Percentiles rank a stretch among this genome's conserved stretches.
phyloP scores from a whole-genome alignment of 257 asterid genomes.

The Craterostigma plantagineum region DNA sequence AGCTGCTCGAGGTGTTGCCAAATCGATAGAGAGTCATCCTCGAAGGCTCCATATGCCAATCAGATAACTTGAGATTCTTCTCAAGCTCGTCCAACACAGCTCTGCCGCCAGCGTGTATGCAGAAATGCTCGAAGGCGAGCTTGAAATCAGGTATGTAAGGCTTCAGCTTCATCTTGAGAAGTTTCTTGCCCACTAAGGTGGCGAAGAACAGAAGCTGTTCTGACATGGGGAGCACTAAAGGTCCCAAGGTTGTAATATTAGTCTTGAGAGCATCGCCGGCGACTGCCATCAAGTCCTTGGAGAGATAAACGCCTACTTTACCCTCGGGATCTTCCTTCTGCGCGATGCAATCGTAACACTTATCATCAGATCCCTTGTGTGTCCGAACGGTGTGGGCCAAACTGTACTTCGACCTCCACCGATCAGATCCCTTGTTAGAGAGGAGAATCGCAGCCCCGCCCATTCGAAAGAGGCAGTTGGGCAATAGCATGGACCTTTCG shows the following conservation, averaged over 20 bases:
- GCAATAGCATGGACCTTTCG: constrained; percentile 37
- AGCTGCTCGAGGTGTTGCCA: constrained; percentile 79
- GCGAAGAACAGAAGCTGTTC: constrained; percentile 63
- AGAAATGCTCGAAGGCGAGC: constrained; percentile 68
- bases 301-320: constrained; percentile 43
- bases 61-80: constrained; percentile 50
- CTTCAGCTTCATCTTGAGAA: constrained; percentile 50
- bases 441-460: constrained; percentile 50
- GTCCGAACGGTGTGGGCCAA: constrained; percentile 66
- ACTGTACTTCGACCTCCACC: constrained; percentile 38
- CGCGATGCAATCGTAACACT: constrained; percentile 52
- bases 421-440: constrained; percentile 47
- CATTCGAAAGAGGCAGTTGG: constrained; percentile 41
- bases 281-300: constrained; percentile 64
- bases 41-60: constrained; percentile 79
- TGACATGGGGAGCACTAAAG: constrained; percentile 66
- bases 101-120: constrained; percentile 83
- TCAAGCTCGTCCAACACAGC: constrained; percentile 71
- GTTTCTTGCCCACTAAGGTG: constrained; percentile 38
- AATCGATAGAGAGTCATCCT: constrained; percentile 63
- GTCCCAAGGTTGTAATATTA: constrained; percentile 58
- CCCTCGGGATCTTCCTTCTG: constrained; percentile 53
- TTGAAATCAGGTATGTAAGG: constrained; percentile 73
- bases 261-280: constrained; percentile 68
- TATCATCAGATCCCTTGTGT: constrained; percentile 55